Evolutionary conservation across 2,329 filamentous ascomycete species (phyloP), one percentile per base, ranked within the genome.

Genomic region (Dactylella cylindrospora): DNA sequence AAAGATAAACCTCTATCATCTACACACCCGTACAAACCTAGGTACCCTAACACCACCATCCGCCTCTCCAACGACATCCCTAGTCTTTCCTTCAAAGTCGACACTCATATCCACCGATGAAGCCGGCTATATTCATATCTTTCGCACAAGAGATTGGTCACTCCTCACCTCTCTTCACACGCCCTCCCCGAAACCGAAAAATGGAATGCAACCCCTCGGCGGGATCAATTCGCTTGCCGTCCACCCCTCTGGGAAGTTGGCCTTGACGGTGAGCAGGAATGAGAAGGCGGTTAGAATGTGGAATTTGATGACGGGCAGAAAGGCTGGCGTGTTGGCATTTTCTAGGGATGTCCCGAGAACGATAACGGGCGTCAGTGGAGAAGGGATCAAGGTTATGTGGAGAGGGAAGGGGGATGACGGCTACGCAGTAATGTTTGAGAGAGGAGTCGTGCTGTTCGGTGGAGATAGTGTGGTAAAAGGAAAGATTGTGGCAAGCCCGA

Each of bases 261-360:
- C 97, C 88, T 83, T 98, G 61, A 94, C 83, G 68, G 90, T 97
- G 6, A 86, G 88, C 67, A 88, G 85, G 69, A 90, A 90, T 66
- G 93, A 98, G 76, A 84, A 83, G 66, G 89, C 85, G 70, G 94
- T 98, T 87, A 79, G 93, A 66, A 74, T 97, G 66, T 98, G 93
- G 93, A 97, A 98, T 70, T 73, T 98, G 66, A 90, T 97, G 66
- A 97, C 91, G 2, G 93, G 90, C 12, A 95, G 91, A 76, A 96
- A 95, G 76, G 90, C 90, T 0, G 89, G 90, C 23, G 90, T 95
- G 46, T 76, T 98, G 68, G 93, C 88, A 71, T 97, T 97, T 72
- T 81, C 80, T 66, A 79, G 81, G 54, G 81, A 84, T 0, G 79
- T 93, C 69, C 76, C 97, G 46, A 77, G 81, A 36, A 88, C 38